Conservation (phyloP, 495 filamentous ascomycete genomes). For the Penicillium maclennaniae region DNA sequence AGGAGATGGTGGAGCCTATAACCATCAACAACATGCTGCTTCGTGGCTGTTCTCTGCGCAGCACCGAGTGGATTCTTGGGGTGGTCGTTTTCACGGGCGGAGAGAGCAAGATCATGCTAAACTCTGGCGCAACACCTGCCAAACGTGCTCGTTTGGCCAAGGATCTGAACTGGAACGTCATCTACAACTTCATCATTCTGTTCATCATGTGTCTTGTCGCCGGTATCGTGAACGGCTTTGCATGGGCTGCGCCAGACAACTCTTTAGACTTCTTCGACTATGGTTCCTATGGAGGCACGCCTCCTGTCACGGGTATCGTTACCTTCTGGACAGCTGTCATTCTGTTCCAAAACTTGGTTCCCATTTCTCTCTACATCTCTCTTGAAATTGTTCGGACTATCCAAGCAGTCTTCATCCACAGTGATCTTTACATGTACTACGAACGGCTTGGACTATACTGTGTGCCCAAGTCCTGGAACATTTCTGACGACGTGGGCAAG, state of each 20-base stretch:
- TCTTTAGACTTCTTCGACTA: slow-evolving; percentile 84
- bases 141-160: slow-evolving; percentile 88
- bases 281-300: slow-evolving; percentile 72
- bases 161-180: slow-evolving; percentile 95
- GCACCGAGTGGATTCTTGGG: slow-evolving; percentile 95
- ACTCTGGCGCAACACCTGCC: slow-evolving; percentile 92
- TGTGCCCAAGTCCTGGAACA: slow-evolving; percentile 98
- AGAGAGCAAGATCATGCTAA: slow-evolving; percentile 99
- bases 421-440: slow-evolving; percentile 94
- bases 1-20: slow-evolving; percentile 86
- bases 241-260: slow-evolving; percentile 69
- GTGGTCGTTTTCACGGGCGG: slow-evolving; percentile 95
- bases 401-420: slow-evolving; percentile 97
- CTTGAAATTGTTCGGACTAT: slow-evolving; percentile 91
- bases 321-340: slow-evolving; percentile 95
- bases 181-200: slow-evolving; percentile 92
- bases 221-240: slow-evolving; percentile 77
- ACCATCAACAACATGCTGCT: slow-evolving; percentile 92
- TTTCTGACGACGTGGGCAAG: slow-evolving; percentile 96
- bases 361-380: slow-evolving; percentile 96
- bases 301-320: slow-evolving; percentile 82
- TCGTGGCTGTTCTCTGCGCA: slow-evolving; percentile 87
- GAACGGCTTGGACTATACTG: slow-evolving; percentile 89
- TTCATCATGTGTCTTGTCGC: slow-evolving; percentile 86
- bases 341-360: slow-evolving; percentile 96